Evolutionary conservation across 1,139 yeast species (phyloP), one percentile per base, ranked within the genome.

Genomic region (Dujonia santamariae): DNA sequence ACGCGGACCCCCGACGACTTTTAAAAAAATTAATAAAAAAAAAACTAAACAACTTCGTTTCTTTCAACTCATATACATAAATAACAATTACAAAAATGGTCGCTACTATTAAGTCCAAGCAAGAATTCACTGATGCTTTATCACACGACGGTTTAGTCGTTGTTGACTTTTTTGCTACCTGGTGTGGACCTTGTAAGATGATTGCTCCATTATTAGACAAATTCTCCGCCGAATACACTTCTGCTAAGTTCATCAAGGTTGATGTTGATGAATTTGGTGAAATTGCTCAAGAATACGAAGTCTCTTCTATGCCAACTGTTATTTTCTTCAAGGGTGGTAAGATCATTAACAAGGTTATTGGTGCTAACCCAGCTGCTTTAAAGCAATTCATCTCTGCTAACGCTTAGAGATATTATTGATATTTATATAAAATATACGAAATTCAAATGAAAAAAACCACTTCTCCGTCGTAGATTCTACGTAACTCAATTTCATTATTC

Each of bases 121-220:
- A 72, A 43, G 87, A 85, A 57, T 85, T 85, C 70, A 62, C 73
- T 35, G 63, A 69, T 39, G 82, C 79, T 45, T 69, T 83, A 49
- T 47, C 63, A 37, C 58, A 69, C 55, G 63, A 67, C 44, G 75
- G 82, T 41, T 63, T 82, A 58, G 78, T 85, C 46, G 94, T 85
- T 25, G 83, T 86, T 42, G 96, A 87, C 59, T 87, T 85, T 59
- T 82, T 75, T 53, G 96, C 96, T 35, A 76, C 83, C 34, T 87
- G 96, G 96, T 87, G 96, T 65, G 95, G 92, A 37, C 96, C 96
- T 28, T 87, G 96, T 67, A 84, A 83, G 60, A 85, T 85, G 53
- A 80, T 87, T 59, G 77, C 90, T 22, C 96, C 96, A 40, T 60
- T 79, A 46, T 63, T 86, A 48, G 86, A 83, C 45, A 79, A 83